Percentiles rank a stretch among this genome's conserved stretches.
Evolutionary conservation across 202 grass and related monocot species (phyloP).

Genomic region (Musa balbisiana): DNA sequence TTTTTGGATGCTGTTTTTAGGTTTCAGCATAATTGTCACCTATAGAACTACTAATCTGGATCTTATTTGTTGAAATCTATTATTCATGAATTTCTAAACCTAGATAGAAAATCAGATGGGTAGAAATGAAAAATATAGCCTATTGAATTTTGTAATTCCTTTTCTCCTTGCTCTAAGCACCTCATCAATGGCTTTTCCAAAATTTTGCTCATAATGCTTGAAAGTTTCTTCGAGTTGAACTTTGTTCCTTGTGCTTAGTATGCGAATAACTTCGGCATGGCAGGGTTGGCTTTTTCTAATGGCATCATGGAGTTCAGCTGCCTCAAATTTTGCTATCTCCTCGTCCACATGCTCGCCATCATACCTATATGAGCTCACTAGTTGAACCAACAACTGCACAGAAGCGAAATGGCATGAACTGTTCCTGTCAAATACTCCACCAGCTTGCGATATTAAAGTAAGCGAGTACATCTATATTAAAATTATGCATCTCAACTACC

Average conservation of each 20-base stretch:
- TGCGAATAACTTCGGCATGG: constrained; percentile 46
- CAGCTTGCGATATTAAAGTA: neutral
- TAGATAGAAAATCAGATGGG: too few relatives aligned
- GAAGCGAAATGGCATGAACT: neutral
- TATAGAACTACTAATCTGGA: too few relatives aligned
- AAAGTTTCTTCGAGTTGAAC: constrained; percentile 58
- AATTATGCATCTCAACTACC: neutral
- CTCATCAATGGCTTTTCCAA: constrained; percentile 57
- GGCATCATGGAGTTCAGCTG: constrained; percentile 37
- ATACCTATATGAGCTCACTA: constrained; percentile 72
- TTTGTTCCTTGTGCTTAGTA: constrained; percentile 74
- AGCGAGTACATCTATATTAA: too few relatives aligned
- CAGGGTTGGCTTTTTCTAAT: constrained; percentile 33
- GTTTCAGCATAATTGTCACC: too few relatives aligned
- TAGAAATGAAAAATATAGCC: too few relatives aligned
- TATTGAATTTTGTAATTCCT: too few relatives aligned
- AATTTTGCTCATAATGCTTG: constrained; percentile 40
- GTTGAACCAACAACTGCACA: constrained; percentile 55
- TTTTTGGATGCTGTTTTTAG: too few relatives aligned
- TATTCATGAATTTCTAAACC: too few relatives aligned
- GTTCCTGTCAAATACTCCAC: too few relatives aligned
- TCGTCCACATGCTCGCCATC: constrained; percentile 41
- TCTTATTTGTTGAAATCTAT: too few relatives aligned
- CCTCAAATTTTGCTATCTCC: constrained; percentile 46
- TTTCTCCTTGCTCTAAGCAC: constrained; percentile 1